Conservation (phyloP, 2,329 filamentous ascomycete genomes). For the Daldinia sp. region DNA sequence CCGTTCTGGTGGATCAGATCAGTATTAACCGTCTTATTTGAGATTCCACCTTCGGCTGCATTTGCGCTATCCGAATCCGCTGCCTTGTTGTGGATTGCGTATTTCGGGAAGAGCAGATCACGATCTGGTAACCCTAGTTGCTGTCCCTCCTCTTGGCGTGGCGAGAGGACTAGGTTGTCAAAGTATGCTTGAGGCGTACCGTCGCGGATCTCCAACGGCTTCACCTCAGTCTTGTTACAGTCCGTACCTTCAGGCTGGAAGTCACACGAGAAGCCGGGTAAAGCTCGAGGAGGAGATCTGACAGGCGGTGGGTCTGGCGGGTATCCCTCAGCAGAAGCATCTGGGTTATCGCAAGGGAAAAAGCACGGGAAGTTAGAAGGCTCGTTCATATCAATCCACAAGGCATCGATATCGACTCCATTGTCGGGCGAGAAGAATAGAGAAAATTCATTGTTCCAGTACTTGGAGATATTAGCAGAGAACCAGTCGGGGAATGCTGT, state of each 20-base stretch:
- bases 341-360: constrained; percentile 63
- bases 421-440: constrained; percentile 68
- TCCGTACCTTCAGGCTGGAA: constrained; percentile 67
- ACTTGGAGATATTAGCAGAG: constrained; percentile 66
- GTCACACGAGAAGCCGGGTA: constrained; percentile 73
- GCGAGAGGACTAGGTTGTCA: constrained; percentile 29
- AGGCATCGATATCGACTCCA: constrained; percentile 77
- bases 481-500: constrained; percentile 83
- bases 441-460: constrained; percentile 74
- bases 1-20: constrained; percentile 74
- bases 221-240: constrained; percentile 45
- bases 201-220: constrained; percentile 38
- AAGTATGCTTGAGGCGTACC: constrained; percentile 43
- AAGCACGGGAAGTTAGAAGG: constrained; percentile 57
- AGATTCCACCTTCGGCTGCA: constrained; percentile 56
- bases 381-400: constrained; percentile 80
- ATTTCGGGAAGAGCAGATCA: constrained; percentile 70
- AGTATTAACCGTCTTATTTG: constrained; percentile 70
- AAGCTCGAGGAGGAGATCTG: constrained; percentile 66
- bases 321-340: constrained; percentile 50
- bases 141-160: constrained; percentile 47
- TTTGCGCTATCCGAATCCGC: constrained; percentile 54
- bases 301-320: constrained; percentile 71
- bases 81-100: constrained; percentile 70
- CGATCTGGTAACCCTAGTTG: constrained; percentile 67